phyloP scores from a whole-genome alignment of 805 yeast genomes.

The Spathaspora arborariae region DNA sequence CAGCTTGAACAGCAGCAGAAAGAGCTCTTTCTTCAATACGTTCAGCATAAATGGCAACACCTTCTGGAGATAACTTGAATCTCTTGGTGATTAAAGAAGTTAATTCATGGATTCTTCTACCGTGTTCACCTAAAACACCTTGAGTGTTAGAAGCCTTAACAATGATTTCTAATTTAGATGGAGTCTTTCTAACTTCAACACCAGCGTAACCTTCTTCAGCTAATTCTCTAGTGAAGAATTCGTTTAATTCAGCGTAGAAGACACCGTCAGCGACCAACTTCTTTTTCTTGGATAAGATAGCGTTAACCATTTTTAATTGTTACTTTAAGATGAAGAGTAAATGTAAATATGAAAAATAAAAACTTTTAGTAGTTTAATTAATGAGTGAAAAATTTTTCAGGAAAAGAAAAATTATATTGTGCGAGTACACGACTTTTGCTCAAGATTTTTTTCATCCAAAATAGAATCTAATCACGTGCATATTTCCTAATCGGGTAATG shows the following conservation, averaged over 20 bases:
- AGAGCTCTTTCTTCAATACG: conserved; percentile 99
- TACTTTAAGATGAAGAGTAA: background rate
- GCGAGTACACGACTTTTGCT: conserved; percentile 1
- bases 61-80: conserved; percentile 93
- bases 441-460: background rate
- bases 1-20: conserved; percentile 99
- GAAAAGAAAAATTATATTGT: conserved; percentile 4
- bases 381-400: background rate
- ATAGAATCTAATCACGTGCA: background rate
- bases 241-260: conserved; percentile 99
- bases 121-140: conserved; percentile 98
- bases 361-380: background rate
- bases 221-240: conserved; percentile 99
- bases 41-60: conserved; percentile 95
- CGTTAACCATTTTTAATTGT: conserved; percentile 25
- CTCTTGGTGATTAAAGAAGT: conserved; percentile 97
- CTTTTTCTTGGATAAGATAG: conserved; percentile 89
- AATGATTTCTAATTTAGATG: conserved; percentile 96
- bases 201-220: conserved; percentile 99
- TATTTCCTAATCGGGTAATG: background rate
- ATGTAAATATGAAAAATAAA: background rate
- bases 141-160: conserved; percentile 99
- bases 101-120: conserved; percentile 99
- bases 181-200: conserved; percentile 98
- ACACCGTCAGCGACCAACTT: conserved; percentile 99